Evolutionary conservation across 2,329 filamentous ascomycete genomes (phyloP).

Genomic region (Cercospora zeae-maydis): DNA sequence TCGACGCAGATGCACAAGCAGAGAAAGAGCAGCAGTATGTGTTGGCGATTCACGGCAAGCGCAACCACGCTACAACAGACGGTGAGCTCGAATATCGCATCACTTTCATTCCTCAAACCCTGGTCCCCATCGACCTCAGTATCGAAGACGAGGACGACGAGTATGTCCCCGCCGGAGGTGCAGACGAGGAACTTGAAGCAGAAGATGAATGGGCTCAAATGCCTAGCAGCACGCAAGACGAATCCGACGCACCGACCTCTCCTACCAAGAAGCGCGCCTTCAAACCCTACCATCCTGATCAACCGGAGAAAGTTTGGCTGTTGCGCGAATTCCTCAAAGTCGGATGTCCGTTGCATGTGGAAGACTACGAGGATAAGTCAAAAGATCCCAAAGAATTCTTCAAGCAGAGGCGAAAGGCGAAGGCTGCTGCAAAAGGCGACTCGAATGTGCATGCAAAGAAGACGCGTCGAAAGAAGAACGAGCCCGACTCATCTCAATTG

Average conservation of each 20-base stretch:
- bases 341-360: conserved; percentile 62
- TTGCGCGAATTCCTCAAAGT: conserved; percentile 61
- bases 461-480: conserved; percentile 17
- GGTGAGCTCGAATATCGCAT: conserved; percentile 72
- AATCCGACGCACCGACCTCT: conserved; percentile 36
- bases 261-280: conserved; percentile 46
- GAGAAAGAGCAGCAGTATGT: conserved; percentile 55
- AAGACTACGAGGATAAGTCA: conserved; percentile 59
- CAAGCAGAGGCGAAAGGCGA: conserved; percentile 28
- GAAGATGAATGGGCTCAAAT: conserved; percentile 27
- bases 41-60: conserved; percentile 62
- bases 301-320: conserved; percentile 66
- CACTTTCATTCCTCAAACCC: conserved; percentile 68
- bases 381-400: conserved; percentile 30
- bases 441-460: conserved; percentile 23
- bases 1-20: conserved; percentile 40
- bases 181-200: conserved; percentile 36
- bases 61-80: conserved; percentile 72
- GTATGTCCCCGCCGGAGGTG: conserved; percentile 38
- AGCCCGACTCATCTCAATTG: conserved; percentile 12
- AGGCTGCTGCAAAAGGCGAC: conserved; percentile 19
- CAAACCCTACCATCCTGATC: conserved; percentile 60
- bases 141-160: conserved; percentile 65
- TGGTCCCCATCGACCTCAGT: conserved; percentile 74
- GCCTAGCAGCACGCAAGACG: conserved; percentile 24